Evolutionary conservation across 805 yeast species (phyloP).

Genomic region (Pichia ethanolica): DNA sequence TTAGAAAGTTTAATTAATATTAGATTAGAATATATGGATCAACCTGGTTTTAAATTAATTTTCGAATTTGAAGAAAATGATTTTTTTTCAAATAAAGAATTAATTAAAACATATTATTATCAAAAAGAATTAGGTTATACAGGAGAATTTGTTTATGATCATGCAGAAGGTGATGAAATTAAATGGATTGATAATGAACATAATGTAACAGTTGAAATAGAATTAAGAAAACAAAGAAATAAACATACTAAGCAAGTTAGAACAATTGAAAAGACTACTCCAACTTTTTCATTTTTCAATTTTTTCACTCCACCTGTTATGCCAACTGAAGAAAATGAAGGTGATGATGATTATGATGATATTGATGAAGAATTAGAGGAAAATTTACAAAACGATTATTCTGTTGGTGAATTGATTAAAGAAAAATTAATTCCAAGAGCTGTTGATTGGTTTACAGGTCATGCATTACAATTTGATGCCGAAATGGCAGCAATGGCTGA

Average conservation of each 20-base stretch:
- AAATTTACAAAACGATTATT: slow-evolving; percentile 85
- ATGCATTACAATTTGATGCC: slow-evolving; percentile 76
- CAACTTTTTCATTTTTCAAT: slow-evolving; percentile 92
- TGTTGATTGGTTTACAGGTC: slow-evolving; percentile 97
- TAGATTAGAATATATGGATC: slow-evolving; percentile 67
- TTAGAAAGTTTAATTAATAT: slow-evolving; percentile 62
- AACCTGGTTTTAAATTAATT: slow-evolving; percentile 83
- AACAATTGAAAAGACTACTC: slow-evolving; percentile 88
- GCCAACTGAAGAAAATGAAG: slow-evolving; percentile 39
- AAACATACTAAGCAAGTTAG: slow-evolving; percentile 94
- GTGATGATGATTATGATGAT: slow-evolving; percentile 44
- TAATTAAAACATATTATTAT: slow-evolving; percentile 85
- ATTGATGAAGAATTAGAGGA: slow-evolving; percentile 72
- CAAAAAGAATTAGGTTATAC: slow-evolving; percentile 90
- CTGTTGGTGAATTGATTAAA: slow-evolving; percentile 91
- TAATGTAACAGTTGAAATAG: slow-evolving; percentile 80
- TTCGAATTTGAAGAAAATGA: slow-evolving; percentile 76
- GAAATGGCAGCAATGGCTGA: slow-evolving; percentile 54
- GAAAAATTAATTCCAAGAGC: slow-evolving; percentile 95
- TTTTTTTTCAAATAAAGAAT: slow-evolving; percentile 62
- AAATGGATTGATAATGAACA: slow-evolving; percentile 74
- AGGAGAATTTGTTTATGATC: slow-evolving; percentile 95
- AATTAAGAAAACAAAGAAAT: slow-evolving; percentile 95
- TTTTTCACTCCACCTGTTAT: slow-evolving; percentile 92
- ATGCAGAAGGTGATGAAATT: slow-evolving; percentile 85